phyloP scores from a whole-genome alignment of 108 stramenopile genomes.

The Aurantiochytrium sp. region DNA sequence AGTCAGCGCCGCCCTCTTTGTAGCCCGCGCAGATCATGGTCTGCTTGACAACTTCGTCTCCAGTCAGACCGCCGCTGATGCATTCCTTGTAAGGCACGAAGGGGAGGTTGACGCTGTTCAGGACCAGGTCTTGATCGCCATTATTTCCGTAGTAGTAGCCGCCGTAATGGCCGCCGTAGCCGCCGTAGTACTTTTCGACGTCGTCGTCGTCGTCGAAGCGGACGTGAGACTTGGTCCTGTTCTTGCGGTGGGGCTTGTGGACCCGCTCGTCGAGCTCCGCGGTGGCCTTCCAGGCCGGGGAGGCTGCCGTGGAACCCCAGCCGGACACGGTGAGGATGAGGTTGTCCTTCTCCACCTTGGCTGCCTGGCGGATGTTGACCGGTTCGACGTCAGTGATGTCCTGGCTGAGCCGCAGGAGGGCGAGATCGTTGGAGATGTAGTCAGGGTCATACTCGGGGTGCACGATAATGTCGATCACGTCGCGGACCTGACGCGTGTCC shows the following conservation, averaged over 20 bases:
- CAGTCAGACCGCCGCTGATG: background rate
- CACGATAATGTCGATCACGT: background rate
- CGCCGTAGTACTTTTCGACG: background rate
- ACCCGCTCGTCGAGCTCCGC: too few species aligned
- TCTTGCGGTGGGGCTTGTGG: too few species aligned
- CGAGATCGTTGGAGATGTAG: background rate
- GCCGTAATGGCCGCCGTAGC: background rate
- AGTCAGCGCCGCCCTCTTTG: background rate
- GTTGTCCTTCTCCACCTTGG: background rate
- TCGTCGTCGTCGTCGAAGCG: too few species aligned
- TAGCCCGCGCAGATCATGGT: slow-evolving; percentile 22
- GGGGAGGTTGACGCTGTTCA: background rate
- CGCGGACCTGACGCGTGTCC: background rate
- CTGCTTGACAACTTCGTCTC: background rate
- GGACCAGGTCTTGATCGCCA: background rate
- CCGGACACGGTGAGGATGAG: background rate
- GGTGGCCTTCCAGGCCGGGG: background rate
- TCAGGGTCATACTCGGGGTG: background rate
- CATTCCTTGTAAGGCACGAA: background rate
- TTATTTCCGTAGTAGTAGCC: background rate
- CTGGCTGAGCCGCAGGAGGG: background rate
- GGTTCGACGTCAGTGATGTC: background rate
- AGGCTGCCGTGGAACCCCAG: background rate
- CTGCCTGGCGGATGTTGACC: background rate
- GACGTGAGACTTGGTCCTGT: too few species aligned